These are phyloP conservation scores for Debaryomycetaceae sp. DNA, from an alignment of 1,139 yeast species.

Conservation along the genomic window DNA sequence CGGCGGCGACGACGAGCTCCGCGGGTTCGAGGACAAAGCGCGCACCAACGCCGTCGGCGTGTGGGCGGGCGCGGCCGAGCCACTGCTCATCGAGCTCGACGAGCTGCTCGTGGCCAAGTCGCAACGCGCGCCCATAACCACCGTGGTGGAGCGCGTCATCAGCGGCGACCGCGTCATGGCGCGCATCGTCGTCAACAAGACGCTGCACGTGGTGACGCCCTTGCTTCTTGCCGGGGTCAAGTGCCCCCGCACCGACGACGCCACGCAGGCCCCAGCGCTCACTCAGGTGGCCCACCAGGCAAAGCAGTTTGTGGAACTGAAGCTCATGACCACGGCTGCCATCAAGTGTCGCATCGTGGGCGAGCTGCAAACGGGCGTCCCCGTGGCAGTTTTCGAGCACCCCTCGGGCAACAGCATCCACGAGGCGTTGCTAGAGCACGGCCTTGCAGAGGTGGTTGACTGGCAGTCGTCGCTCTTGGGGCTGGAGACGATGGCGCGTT, in stretches of 20 bases:
- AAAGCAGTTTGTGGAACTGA: constrained; percentile 60
- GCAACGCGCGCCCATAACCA: constrained; percentile 39
- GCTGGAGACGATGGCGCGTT: constrained; percentile 52
- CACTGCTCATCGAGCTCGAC: constrained; percentile 22
- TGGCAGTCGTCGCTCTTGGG: constrained; percentile 82
- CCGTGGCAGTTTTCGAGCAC: constrained; percentile 60
- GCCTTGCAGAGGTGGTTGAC: constrained; percentile 72
- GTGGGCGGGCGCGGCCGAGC: constrained; percentile 37
- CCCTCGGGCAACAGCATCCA: constrained; percentile 70
- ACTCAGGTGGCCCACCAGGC: constrained; percentile 62
- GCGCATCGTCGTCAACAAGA: constrained; percentile 45
- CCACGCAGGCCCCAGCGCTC: constrained; percentile 33
- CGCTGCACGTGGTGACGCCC: constrained; percentile 47
- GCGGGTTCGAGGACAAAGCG: constrained; percentile 47
- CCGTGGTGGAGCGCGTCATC: constrained; percentile 71
- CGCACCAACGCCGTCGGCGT: constrained; percentile 46
- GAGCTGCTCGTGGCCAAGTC: constrained; percentile 35
- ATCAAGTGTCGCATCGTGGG: constrained; percentile 57
- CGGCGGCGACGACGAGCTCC: constrained; percentile 32
- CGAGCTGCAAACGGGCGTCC: constrained; percentile 56
- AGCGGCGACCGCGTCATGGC: constrained; percentile 72
- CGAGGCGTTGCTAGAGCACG: constrained; percentile 60
- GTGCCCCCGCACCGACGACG: constrained; percentile 62
- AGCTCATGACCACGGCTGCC: constrained; percentile 54
- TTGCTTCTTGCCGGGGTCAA: constrained; percentile 70